These are phyloP conservation scores for Oleoguttula mirabilis DNA, from an alignment of 495 filamentous ascomycete genomes.

Conservation along the genomic window DNA sequence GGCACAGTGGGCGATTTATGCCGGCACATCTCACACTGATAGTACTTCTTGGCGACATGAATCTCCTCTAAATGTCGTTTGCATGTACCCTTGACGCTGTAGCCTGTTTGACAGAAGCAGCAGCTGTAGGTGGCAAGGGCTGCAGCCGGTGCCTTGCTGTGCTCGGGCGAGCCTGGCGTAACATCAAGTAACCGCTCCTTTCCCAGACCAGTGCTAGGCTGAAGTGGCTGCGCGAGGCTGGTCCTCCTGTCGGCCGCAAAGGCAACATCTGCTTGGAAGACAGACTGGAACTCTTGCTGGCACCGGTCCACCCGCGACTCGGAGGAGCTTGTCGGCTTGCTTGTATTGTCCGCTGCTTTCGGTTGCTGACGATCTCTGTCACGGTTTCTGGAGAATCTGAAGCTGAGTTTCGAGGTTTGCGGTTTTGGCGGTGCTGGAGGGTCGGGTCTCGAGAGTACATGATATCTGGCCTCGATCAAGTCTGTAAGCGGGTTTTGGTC, in stretches of 20 bases:
- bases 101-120: constrained; percentile 7
- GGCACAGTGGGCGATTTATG: constrained; percentile 5
- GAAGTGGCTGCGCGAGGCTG: not conserved
- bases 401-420: constrained; percentile 6
- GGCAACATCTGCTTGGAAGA: not conserved
- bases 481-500: no score
- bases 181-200: not conserved
- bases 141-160: not conserved
- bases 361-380: constrained; percentile 5
- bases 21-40: constrained; percentile 13
- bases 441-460: no score
- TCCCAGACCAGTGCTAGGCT: not conserved
- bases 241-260: not conserved
- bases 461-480: no score
- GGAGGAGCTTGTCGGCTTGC: no score
- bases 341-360: no score
- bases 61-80: constrained; percentile 18
- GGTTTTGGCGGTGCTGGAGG: no score
- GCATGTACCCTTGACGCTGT: constrained; percentile 17
- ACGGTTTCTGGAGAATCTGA: constrained; percentile 8
- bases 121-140: constrained; percentile 5
- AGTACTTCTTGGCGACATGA: constrained; percentile 13
- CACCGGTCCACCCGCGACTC: not conserved
- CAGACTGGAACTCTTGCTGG: not conserved
- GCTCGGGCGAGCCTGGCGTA: not conserved